Conservation (phyloP, 495 filamentous ascomycete genomes). For the Penicillium diatomitis region DNA sequence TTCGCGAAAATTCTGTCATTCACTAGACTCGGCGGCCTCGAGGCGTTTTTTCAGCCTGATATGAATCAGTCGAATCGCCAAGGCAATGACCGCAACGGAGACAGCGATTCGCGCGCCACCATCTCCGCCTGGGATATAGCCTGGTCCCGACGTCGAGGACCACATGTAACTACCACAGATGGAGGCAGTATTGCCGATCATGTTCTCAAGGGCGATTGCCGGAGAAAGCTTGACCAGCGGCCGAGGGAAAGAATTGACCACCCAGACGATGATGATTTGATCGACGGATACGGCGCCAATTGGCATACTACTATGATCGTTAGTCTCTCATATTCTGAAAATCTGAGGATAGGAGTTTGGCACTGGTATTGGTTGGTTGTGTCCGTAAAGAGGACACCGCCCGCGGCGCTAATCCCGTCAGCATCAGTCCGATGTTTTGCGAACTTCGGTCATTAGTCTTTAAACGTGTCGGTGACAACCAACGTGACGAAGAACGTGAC, state of each 20-base stretch:
- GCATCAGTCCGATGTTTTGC: slow-evolving; percentile 58
- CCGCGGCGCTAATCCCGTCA: slow-evolving; percentile 55
- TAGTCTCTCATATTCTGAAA: slow-evolving; percentile 15
- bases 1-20: slow-evolving; percentile 21
- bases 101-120: slow-evolving; percentile 24
- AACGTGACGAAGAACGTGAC: slow-evolving; percentile 63
- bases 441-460: slow-evolving; percentile 65
- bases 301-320: slow-evolving; percentile 23
- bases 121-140: slow-evolving; percentile 28
- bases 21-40: slow-evolving; percentile 34
- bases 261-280: slow-evolving; percentile 56
- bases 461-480: slow-evolving; percentile 64
- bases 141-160: slow-evolving; percentile 35
- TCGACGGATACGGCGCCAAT: slow-evolving; percentile 59
- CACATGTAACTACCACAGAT: slow-evolving; percentile 79
- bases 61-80: slow-evolving; percentile 37
- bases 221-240: slow-evolving; percentile 59
- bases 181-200: slow-evolving; percentile 55
- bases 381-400: too few species aligned
- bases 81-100: slow-evolving; percentile 18
- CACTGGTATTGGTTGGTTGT: too few species aligned
- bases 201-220: slow-evolving; percentile 69
- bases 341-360: not conserved
- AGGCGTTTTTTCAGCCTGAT: slow-evolving; percentile 55
- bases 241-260: slow-evolving; percentile 67